Conservation (phyloP, 768 basidiomycete genomes). For the Dentipellis sp. region DNA sequence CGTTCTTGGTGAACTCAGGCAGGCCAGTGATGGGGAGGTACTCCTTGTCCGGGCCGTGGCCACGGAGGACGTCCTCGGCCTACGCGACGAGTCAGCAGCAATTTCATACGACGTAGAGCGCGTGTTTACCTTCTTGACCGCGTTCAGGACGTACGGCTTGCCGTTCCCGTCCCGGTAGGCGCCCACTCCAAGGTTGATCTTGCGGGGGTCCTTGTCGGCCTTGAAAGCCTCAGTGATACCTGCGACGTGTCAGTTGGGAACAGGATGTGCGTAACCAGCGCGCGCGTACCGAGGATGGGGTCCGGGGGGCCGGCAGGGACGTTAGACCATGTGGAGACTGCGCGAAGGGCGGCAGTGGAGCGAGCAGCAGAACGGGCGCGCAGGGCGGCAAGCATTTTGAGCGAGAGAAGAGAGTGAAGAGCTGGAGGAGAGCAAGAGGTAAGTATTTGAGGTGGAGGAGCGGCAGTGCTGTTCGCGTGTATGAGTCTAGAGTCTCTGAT, state of each 20-base stretch:
- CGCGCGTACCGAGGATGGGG: conserved; percentile 72
- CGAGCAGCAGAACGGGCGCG: conserved; percentile 17
- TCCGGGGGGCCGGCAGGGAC: conserved; percentile 88
- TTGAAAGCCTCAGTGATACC: conserved; percentile 95
- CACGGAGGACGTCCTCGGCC: conserved; percentile 70
- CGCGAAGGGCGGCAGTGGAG: conserved; percentile 21
- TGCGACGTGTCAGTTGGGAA: conserved; percentile 20
- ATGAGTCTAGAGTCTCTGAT: background rate
- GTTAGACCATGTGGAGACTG: conserved; percentile 67
- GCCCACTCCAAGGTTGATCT: conserved; percentile 98
- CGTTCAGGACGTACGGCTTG: conserved; percentile 87
- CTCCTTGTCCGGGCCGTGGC: conserved; percentile 78
- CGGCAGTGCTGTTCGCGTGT: background rate
- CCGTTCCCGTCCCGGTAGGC: conserved; percentile 91
- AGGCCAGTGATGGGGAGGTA: conserved; percentile 95
- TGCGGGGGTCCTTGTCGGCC: conserved; percentile 83
- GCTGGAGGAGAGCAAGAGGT: conserved; percentile 17
- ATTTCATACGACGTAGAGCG: background rate
- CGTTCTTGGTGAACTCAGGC: conserved; percentile 74
- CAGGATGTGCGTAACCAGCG: conserved; percentile 2
- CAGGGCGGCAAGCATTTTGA: conserved; percentile 30
- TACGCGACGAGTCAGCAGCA: conserved; percentile 20
- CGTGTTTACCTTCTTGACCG: conserved; percentile 68
- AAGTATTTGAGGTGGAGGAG: conserved; percentile 11
- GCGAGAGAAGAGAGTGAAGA: conserved; percentile 17